Evolutionary conservation across 768 basidiomycete genomes (phyloP).

Genomic region (Crucibulum laeve): DNA sequence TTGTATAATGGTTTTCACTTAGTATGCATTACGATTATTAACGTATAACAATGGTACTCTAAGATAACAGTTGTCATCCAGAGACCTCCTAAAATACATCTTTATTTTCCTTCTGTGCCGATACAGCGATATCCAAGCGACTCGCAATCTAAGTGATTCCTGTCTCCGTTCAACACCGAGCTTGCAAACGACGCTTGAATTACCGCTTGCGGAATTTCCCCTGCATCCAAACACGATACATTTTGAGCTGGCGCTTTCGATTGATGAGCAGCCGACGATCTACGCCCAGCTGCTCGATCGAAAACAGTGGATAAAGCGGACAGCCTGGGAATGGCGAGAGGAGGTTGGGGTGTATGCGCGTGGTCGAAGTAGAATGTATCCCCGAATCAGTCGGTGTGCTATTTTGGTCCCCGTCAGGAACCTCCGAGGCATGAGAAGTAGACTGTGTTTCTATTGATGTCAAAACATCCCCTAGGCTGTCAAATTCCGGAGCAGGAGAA

Average conservation of each 20-base stretch:
- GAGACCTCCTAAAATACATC: too few relatives aligned
- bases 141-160: too few relatives aligned
- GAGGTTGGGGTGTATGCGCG: slow-evolving; percentile 33
- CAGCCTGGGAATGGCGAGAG: slow-evolving; percentile 23
- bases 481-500: not conserved
- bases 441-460: not conserved
- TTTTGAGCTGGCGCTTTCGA: slow-evolving; percentile 89
- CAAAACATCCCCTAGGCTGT: not conserved
- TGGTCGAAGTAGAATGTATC: slow-evolving; percentile 4
- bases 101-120: too few relatives aligned
- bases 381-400: not conserved
- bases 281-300: slow-evolving; percentile 80
- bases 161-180: too few relatives aligned
- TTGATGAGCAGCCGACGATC: slow-evolving; percentile 91
- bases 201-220: slow-evolving; percentile 65
- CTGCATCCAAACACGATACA: slow-evolving; percentile 98
- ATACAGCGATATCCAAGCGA: too few relatives aligned
- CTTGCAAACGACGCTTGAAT: too few relatives aligned
- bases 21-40: not conserved
- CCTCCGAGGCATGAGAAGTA: not conserved
- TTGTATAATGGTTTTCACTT: not conserved
- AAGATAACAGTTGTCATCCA: too few relatives aligned
- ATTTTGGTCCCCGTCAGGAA: not conserved
- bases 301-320: slow-evolving; percentile 62
- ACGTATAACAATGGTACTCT: too few relatives aligned